Base-by-base conservation (phyloP, 352 stramenopile genomes). In the Aphanomyces invadans region DNA sequence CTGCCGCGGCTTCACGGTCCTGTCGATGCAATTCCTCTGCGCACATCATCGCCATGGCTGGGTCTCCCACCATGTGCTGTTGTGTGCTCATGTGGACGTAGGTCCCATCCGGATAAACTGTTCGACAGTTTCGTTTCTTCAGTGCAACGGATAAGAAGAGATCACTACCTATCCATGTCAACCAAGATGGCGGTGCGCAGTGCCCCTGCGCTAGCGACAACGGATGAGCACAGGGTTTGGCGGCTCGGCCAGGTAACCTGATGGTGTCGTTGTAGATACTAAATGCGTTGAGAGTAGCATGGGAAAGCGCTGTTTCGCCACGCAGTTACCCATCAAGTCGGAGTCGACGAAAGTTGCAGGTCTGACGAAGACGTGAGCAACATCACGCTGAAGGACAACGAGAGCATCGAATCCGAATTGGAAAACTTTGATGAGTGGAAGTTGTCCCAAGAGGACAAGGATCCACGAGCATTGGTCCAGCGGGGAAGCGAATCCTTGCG, bases 361-460 rank as follows among this genome's bases (percentile, higher is more conserved):
- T 79, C 71, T 0, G 61, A 73, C 25, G 70, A 77, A 44, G 32
- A 31, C 25, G 57, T 73, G 23, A 80, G 74, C 65, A 67, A 78
- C 55, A 45, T 80, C 12, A 76, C 74, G 59, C 76, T 76, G 65
- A 51, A 59, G 5, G 74, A 73, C 72, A 77, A 86, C 65, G 74
- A 74, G 60, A 86, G 78, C 5, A 71, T 75, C 1, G 77, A 79
- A 51, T 89, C 80, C 55, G 80, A 89, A 49, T 77, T 89, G 21
- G 80, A 87, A 31, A 71, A 71, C 61, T 70, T 80, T 42, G 31
- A 76, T 33, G 77, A 87, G 70, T 85, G 73, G 71, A 76, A 87
- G 53, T n/a, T 21, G 11, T 23, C 25, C 21, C 65, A 76, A 60
- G 67, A 29, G 17, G 72, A 73, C 36, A 61, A 78, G n/a, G 62